Conservation (phyloP, 2,329 filamentous ascomycete species). For the Boeremia exigua region DNA sequence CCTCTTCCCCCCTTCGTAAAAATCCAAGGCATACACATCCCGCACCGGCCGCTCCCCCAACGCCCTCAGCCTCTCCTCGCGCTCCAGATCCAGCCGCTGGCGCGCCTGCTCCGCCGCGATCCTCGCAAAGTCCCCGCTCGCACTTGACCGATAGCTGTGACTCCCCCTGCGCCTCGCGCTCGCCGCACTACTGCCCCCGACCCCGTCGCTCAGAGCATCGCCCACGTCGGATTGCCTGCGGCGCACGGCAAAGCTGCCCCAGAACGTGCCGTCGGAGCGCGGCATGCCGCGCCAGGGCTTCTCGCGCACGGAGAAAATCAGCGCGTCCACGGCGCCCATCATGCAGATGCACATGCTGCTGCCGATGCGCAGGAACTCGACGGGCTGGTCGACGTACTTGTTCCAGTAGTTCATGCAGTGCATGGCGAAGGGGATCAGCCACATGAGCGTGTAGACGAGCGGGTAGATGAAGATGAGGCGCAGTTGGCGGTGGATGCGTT, state of each 20-base stretch:
- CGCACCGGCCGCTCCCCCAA: constrained; percentile 2
- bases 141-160: constrained; percentile 19
- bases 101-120: constrained; percentile 46
- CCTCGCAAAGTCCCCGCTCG: constrained; percentile 32
- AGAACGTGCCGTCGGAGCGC: constrained; percentile 51
- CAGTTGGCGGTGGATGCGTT: constrained; percentile 70
- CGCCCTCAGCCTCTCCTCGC: constrained; percentile 29
- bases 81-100: constrained; percentile 49
- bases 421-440: constrained; percentile 72
- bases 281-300: constrained; percentile 70
- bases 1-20: neutral
- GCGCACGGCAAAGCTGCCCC: constrained; percentile 40
- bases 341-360: constrained; percentile 65
- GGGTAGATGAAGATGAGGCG: constrained; percentile 79
- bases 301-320: constrained; percentile 72
- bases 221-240: no score
- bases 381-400: constrained; percentile 56
- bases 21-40: neutral
- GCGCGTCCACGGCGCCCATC: constrained; percentile 72
- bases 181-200: neutral
- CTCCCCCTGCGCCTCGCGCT: neutral
- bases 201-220: no score
- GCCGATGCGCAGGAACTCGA: constrained; percentile 63
- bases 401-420: constrained; percentile 68
- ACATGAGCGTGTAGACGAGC: constrained; percentile 72